These are phyloP conservation scores for Hippophae gyantsensis DNA, from an alignment of 306 rosid genomes.

Conservation along the genomic window DNA sequence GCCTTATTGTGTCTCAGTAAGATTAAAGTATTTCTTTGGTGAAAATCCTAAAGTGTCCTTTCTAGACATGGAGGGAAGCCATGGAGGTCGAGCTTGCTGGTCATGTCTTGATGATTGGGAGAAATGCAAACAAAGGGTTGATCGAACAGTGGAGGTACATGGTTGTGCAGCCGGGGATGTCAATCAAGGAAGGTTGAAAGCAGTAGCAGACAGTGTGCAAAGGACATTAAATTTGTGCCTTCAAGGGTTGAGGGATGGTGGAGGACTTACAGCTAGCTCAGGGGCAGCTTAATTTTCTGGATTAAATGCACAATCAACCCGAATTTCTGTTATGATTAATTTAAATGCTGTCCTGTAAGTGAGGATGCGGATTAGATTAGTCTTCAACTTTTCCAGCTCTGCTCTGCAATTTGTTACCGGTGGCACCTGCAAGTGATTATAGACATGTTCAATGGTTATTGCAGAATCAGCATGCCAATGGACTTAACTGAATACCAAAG, in stretches of 20 bases:
- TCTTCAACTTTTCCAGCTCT: no score
- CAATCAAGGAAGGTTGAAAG: conserved; percentile 87
- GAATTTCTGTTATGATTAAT: no score
- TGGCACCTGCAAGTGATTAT: no score
- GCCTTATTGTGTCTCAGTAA: conserved; percentile 92
- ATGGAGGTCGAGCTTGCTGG: conserved; percentile 97
- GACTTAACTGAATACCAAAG: no score
- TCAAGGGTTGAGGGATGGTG: conserved; percentile 81
- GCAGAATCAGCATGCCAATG: no score
- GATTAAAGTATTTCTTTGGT: conserved; percentile 73
- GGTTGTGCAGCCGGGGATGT: conserved; percentile 54
- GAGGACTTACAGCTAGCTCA: conserved; percentile 50
- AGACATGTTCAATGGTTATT: no score
- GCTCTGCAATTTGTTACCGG: no score
- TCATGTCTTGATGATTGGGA: conserved; percentile 84
- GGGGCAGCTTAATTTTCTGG: conserved; percentile 39
- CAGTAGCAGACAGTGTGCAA: conserved; percentile 82
- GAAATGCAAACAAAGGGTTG: conserved; percentile 68
- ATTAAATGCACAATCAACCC: neutral
- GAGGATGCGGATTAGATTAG: no score
- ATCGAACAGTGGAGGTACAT: conserved; percentile 55
- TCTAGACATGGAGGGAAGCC: conserved; percentile 95
- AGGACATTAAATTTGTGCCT: conserved; percentile 62
- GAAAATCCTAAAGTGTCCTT: conserved; percentile 71
- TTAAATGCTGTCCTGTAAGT: no score